A percentile compares a stretch with the other conserved stretches of the same genome.
These are phyloP conservation scores for Kalanchoe fedtschenkoi DNA, from an alignment of 164 flowering plant genomes.

Conservation along the genomic window DNA sequence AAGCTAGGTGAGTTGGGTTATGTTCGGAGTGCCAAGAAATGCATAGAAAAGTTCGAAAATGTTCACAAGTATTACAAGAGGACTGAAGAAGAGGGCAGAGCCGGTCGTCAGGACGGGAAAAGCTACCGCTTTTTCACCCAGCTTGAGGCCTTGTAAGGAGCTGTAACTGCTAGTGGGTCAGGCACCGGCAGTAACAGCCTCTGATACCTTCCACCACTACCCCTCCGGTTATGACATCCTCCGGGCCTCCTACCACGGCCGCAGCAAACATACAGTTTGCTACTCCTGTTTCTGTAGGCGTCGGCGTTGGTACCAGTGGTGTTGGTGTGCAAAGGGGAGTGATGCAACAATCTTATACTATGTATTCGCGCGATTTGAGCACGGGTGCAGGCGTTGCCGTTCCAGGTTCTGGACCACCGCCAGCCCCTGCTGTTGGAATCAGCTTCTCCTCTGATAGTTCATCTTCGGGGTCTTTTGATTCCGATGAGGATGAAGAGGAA, in stretches of 20 bases:
- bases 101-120: slow-evolving; percentile 66
- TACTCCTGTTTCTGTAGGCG: slow-evolving; percentile 4
- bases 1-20: slow-evolving; percentile 51
- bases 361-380: too few relatives aligned
- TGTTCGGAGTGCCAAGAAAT: slow-evolving; percentile 51
- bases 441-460: slow-evolving; percentile 42
- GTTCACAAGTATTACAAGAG: slow-evolving; percentile 66
- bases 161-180: slow-evolving; percentile 6
- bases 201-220: neutral
- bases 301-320: too few relatives aligned
- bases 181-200: neutral
- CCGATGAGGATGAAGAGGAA: slow-evolving; percentile 20
- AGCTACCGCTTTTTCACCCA: slow-evolving; percentile 47
- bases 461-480: slow-evolving; percentile 28
- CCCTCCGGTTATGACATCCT: neutral
- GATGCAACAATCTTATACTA: neutral
- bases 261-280: slow-evolving; percentile 7
- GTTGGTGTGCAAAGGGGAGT: neutral
- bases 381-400: neutral
- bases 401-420: neutral
- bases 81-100: slow-evolving; percentile 57
- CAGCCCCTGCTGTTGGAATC: slow-evolving; percentile 18
- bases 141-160: slow-evolving; percentile 48
- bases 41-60: slow-evolving; percentile 70
- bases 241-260: slow-evolving; percentile 7